A percentile compares a stretch with the other conserved stretches of the same genome.
phyloP scores from a whole-genome alignment of 169 alveolate species.

The Blepharisma undulans region DNA sequence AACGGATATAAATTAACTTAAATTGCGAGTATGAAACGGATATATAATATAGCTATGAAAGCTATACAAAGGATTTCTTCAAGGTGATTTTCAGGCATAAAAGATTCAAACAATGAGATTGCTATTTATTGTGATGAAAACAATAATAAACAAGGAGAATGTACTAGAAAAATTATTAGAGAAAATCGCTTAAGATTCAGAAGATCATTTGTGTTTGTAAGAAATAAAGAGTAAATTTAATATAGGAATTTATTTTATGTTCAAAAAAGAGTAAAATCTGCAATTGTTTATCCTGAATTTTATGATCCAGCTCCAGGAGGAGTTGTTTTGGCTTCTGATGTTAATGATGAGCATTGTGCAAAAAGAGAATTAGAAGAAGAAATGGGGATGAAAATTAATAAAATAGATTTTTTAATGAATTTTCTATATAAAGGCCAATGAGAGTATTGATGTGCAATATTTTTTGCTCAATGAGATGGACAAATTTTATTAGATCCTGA shows the following conservation, averaged over 20 bases:
- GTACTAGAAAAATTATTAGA: slow-evolving; percentile 2
- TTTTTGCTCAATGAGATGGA: neutral
- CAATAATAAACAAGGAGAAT: neutral
- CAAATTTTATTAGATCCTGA: neutral
- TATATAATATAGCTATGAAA: too few species aligned
- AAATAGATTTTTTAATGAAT: neutral
- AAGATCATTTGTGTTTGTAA: slow-evolving; percentile 4
- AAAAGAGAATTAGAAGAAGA: slow-evolving; percentile 42
- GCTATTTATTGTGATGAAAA: neutral
- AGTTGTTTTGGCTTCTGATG: slow-evolving; percentile 16
- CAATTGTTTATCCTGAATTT: slow-evolving; percentile 13
- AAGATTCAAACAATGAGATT: neutral
- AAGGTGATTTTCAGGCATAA: neutral
- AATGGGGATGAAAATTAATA: slow-evolving; percentile 20
- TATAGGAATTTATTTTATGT: neutral
- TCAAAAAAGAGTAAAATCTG: neutral
- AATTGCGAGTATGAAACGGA: too few species aligned
- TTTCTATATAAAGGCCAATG: neutral
- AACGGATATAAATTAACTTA: too few species aligned
- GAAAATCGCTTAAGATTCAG: neutral
- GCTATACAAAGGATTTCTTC: neutral
- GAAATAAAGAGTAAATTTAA: neutral
- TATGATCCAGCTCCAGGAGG: slow-evolving; percentile 37
- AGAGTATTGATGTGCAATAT: neutral
- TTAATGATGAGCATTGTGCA: neutral